phyloP scores from a whole-genome alignment of 1,284 basidiomycete genomes.

The Cutaneotrichosporon daszewskae region DNA sequence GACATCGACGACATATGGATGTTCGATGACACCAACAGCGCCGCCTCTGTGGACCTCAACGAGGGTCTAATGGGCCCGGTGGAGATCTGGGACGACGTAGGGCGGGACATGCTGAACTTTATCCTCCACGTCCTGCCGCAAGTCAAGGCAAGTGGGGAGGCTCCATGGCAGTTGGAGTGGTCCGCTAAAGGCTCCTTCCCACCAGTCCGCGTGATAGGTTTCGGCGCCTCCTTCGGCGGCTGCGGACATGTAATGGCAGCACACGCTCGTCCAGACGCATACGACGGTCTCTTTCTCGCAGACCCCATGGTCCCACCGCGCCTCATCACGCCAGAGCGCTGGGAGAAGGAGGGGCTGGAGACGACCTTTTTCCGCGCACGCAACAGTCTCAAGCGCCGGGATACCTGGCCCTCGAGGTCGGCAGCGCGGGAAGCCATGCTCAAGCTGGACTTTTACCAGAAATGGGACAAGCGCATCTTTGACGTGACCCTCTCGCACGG shows the following conservation, averaged over 20 bases:
- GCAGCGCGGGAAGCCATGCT: constrained; percentile 2
- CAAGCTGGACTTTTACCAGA: constrained; percentile 3
- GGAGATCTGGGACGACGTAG: constrained; percentile 39
- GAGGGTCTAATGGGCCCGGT: constrained; percentile 49
- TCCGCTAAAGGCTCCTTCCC: constrained; percentile 3
- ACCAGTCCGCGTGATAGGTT: constrained; percentile 1
- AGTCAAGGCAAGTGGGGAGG: background rate
- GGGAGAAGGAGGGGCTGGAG: background rate
- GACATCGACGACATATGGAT: constrained; percentile 69
- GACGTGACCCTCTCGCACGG: constrained; percentile 63
- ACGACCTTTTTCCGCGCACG: constrained; percentile 2
- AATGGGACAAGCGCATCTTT: constrained; percentile 5
- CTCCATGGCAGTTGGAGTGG: constrained; percentile 9
- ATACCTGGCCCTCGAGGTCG: constrained; percentile 1
- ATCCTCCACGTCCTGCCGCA: constrained; percentile 49
- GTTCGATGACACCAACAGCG: constrained; percentile 70
- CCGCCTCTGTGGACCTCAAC: constrained; percentile 66
- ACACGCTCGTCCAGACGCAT: constrained; percentile 3
- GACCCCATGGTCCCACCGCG: constrained; percentile 49
- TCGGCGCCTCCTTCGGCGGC: constrained; percentile 70
- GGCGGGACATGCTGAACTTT: constrained; percentile 44
- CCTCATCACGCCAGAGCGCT: background rate
- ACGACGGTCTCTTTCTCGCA: constrained; percentile 53
- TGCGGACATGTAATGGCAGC: constrained; percentile 3
- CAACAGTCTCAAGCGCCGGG: constrained; percentile 11